Base-by-base conservation (phyloP, 2,329 filamentous ascomycete genomes). In the Sarocladiaceae sp. region DNA sequence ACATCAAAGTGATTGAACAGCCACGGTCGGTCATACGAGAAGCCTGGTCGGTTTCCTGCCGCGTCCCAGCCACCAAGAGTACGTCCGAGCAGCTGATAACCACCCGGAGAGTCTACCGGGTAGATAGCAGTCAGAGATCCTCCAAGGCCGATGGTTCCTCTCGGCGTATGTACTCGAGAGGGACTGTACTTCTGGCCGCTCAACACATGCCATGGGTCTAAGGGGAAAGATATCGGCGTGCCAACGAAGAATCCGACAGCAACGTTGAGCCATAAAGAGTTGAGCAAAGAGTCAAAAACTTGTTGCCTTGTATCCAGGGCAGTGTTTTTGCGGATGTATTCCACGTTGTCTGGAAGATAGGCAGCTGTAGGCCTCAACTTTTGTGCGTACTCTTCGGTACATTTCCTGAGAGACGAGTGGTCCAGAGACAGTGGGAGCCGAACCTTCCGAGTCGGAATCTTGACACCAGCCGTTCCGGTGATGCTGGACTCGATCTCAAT, bases 311-410 rank as follows among this genome's bases (percentile, higher is more conserved):
- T 59, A 6, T 59, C 40, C 5, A 72, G 61, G 0, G 62, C 71
- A 50, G 73, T 74, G 49, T 65, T 68, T 31, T 64, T 60, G 4
- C 58, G 59, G 6, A 69, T 55, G 52, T 82, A 86, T 1, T 76
- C 71, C 33, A 84, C 69, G 44, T 82, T 82, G 58, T 82, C 77
- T 0, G 82, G 82, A 0, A 85, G 67, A 54, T 83, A 86, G 1
- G 77, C 72, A 1, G 82, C 82, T 25, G 80, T 75, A 1, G 78
- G 76, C 2, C 82, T 71, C 54, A 82, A 78, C 3, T 78, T 83
- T 25, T 76, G 75, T 67, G 79, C 82, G 62, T 86, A 85, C 10
- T 81, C 71, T 52, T 78, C 66, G 0, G 50, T 40, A 18, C 33
- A 52, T 23, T 77, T 74, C 20, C 72, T 52, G 5, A 63, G 58